phyloP scores from a whole-genome alignment of 164 flowering plant species.

The Tinospora cordifolia region DNA sequence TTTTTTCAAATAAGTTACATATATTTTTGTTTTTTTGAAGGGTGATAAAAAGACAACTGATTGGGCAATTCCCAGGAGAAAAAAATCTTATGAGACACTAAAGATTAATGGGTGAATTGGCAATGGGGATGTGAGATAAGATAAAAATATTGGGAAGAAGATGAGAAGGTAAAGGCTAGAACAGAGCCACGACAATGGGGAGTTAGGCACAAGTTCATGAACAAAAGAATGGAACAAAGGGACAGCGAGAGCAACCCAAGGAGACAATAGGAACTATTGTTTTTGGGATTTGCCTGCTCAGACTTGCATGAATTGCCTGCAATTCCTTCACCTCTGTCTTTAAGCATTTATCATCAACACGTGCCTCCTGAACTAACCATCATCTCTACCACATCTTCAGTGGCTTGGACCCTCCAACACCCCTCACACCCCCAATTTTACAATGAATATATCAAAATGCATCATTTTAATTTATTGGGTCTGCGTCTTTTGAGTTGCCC shows the following conservation, averaged over 20 bases:
- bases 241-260: constrained; percentile 8
- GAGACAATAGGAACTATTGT: constrained; percentile 13
- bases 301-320: neutral
- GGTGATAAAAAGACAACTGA: neutral
- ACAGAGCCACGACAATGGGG: constrained; percentile 9
- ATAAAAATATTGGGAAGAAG: neutral
- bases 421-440: too few relatives aligned
- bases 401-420: constrained; percentile 3
- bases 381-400: neutral
- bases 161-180: constrained; percentile 14
- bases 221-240: neutral
- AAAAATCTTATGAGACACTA: neutral
- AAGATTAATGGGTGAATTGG: neutral
- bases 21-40: neutral
- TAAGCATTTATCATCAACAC: constrained; percentile 5
- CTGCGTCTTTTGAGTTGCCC: too few relatives aligned
- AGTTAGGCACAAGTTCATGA: constrained; percentile 11
- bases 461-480: too few relatives aligned
- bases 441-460: too few relatives aligned
- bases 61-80: constrained; percentile 1
- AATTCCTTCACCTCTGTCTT: constrained; percentile 4
- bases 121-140: neutral
- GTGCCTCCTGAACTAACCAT: constrained; percentile 14
- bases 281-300: constrained; percentile 14
- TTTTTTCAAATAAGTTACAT: neutral